Evolutionary conservation across 163 green algal genomes (phyloP), one percentile per base, ranked within the genome.

Genomic region (Scenedesmus sp.): DNA sequence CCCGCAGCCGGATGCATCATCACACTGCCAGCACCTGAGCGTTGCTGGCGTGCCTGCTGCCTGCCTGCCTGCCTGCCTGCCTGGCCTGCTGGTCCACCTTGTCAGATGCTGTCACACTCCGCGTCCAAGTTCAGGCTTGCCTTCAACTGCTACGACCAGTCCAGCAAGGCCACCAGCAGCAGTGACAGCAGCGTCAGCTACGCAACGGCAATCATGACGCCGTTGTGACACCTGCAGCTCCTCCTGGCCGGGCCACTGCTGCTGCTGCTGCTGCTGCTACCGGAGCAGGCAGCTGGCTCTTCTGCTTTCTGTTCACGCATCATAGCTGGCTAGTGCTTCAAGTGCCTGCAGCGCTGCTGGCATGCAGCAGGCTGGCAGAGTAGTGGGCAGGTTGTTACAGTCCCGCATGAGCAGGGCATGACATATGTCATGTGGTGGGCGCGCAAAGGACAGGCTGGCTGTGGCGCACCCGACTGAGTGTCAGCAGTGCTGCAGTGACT

Each of bases 141-240:
- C 15, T 99, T 99, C 88, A 94, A 91, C 0, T 93, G 96, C 33
- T 99, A 99, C 89, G 98, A 98, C 92, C 97, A 99, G 89, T 98
- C 94, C n/a, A 95, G 94, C 92, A 92, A 95, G 44, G 98, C 94
- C 89, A 83, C 78, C 3, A 91, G 53, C 3, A 51, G 80, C 6
- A 70, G 49, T 0, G 97, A 99, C 89, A 97, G 94, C 72, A 98
- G 96, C 90, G 97, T 99, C 30, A 98, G 96, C 93, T 99, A 99
- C 89, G 97, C 97, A 20, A 92, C 98, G 10, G 97, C 96, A 0
- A 90, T 98, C 15, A 89, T 96, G 9, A 93, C 83, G 26, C 70
- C 46, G 9, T 9, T 72, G 43, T 89, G 59, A 81, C 59, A 59
- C 30, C 33, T 30, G 49, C 26, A 72, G 53, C 53, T 53, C 10